These are phyloP conservation scores for Geranium rotundifolium DNA, from an alignment of 345 rosid species.

Conservation along the genomic window DNA sequence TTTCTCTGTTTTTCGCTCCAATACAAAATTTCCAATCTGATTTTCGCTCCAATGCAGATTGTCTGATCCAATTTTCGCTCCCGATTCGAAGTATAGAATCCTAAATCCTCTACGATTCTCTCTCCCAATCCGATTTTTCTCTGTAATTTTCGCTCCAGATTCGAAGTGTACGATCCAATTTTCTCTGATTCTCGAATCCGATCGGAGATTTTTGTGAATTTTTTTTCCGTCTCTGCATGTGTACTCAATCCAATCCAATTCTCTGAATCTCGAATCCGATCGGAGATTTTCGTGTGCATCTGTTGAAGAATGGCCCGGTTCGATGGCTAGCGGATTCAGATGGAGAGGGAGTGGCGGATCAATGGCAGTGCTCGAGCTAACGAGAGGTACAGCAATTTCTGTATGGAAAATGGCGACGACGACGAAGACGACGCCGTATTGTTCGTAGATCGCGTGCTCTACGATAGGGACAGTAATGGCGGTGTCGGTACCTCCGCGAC, in stretches of 20 bases:
- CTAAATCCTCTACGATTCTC: too few relatives aligned
- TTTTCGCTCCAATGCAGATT: neutral
- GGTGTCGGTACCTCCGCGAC: slow-evolving; percentile 10
- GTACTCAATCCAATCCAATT: too few relatives aligned
- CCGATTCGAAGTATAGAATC: too few relatives aligned
- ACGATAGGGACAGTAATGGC: slow-evolving; percentile 3
- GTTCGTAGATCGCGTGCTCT: neutral
- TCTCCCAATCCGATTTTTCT: too few relatives aligned
- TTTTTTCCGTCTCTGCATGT: too few relatives aligned
- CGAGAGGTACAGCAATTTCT: slow-evolving; percentile 14
- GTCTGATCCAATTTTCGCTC: too few relatives aligned
- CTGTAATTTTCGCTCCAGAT: too few relatives aligned
- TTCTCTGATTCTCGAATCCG: too few relatives aligned
- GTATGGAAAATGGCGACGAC: slow-evolving; percentile 5
- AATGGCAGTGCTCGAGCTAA: slow-evolving; percentile 8
- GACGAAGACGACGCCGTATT: slow-evolving; percentile 1
- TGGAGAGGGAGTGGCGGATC: slow-evolving; percentile 29
- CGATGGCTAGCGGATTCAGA: slow-evolving; percentile 14
- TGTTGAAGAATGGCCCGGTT: neutral
- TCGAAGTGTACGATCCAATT: too few relatives aligned
- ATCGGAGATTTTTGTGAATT: too few relatives aligned
- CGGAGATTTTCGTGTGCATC: neutral
- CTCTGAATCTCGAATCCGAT: neutral
- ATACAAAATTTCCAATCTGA: too few relatives aligned
- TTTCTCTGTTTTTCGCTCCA: neutral